Base-by-base conservation (phyloP, 768 basidiomycete genomes). In the Termitomyces sp. region DNA sequence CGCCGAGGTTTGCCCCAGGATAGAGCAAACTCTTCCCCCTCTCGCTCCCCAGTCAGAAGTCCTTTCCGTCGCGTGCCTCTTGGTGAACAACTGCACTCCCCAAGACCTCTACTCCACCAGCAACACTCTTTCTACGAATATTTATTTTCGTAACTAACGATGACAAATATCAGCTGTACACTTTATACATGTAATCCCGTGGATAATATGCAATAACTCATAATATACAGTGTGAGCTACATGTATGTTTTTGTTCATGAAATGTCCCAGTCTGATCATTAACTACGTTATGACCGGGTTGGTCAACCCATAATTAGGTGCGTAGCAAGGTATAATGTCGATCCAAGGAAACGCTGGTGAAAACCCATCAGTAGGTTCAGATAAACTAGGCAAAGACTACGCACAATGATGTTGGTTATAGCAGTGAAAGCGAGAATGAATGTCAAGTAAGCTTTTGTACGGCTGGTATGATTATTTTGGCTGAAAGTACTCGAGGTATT, bases 341-440 rank as follows among this genome's bases (percentile, higher is more conserved):
- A 68, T 45, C 69, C 69, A 26, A 60, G 44, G 46, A 71, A 69
- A 30, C 69, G 66, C 69, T 71, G 37, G 10, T 26, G 2, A 32
- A 8, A 40, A 43, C 54, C n/a, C 1, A 34, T 44, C 43, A 47
- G 45, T n/a, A 55, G n/a, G 4, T 37, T 12, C 3, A 19, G 21
- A n/a, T 22, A 45, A 44, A 8, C 10, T n/a, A 35, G 45, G 42
- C 47, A 51, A n/a, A 50, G 30, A 59, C 34, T 22, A 68, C 76
- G 48, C 64, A 78, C 74, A 66, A 87, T 83, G 44, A 77, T 68
- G 63, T 88, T 91, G 15, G 85, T 86, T 57, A 93, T 78, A 5
- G 90, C 88, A 34, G 91, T 90, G 62, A 93, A 92, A 12, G 79
- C 77, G 24, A 95, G 77, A 55, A 94, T 85, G 67, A 93, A 88